Conservation (phyloP, 1,139 yeast genomes). For the Debaryomyces sp. region DNA sequence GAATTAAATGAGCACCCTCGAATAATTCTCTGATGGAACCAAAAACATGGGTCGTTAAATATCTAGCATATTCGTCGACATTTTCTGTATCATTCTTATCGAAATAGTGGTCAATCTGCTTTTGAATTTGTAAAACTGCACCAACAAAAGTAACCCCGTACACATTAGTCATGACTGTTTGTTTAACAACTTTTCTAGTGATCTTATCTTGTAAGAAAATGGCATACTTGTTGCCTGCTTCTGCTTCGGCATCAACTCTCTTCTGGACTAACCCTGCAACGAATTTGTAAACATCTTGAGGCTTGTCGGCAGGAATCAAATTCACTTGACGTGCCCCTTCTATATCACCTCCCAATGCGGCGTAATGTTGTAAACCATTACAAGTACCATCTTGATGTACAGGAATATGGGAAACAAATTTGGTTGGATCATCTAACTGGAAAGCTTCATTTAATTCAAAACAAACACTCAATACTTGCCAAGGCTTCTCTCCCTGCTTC, state of each 20-base stretch:
- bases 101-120: slow-evolving; percentile 54
- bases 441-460: slow-evolving; percentile 77
- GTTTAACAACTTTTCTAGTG: slow-evolving; percentile 88
- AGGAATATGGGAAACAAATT: slow-evolving; percentile 78
- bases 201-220: slow-evolving; percentile 59
- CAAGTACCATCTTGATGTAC: slow-evolving; percentile 98
- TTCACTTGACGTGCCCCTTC: slow-evolving; percentile 96
- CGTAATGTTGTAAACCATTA: slow-evolving; percentile 96
- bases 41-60: slow-evolving; percentile 78
- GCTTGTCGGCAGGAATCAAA: slow-evolving; percentile 76
- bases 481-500: slow-evolving; percentile 87
- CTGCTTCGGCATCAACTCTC: slow-evolving; percentile 64
- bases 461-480: slow-evolving; percentile 92
- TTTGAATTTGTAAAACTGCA: slow-evolving; percentile 84
- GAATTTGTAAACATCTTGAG: slow-evolving; percentile 87
- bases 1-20: slow-evolving; percentile 91
- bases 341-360: slow-evolving; percentile 96
- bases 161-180: slow-evolving; percentile 98
- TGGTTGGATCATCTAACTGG: slow-evolving; percentile 70
- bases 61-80: slow-evolving; percentile 54
- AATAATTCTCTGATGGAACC: slow-evolving; percentile 83
- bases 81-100: slow-evolving; percentile 47
- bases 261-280: slow-evolving; percentile 75
- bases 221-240: slow-evolving; percentile 56
- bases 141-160: slow-evolving; percentile 97